phyloP scores from a whole-genome alignment of 1,284 basidiomycete genomes.

The Ustilago xerochloae region DNA sequence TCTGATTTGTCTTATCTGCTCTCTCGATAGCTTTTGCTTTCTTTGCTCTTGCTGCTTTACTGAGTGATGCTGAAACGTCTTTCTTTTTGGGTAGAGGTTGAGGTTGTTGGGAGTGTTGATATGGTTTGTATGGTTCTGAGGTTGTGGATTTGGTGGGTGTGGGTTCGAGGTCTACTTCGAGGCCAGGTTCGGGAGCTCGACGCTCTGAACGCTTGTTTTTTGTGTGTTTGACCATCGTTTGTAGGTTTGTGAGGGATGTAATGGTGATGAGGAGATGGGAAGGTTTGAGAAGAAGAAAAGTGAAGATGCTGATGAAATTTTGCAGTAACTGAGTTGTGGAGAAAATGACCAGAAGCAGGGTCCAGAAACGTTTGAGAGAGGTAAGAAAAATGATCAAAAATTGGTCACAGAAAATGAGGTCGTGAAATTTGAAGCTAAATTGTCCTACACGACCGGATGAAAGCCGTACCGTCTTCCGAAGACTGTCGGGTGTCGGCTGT shows the following conservation, averaged over 20 bases:
- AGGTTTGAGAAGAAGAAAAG: neutral
- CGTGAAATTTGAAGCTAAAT: too few species aligned
- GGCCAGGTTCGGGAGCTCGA: constrained; percentile 31
- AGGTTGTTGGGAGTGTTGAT: constrained; percentile 27
- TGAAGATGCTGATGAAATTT: neutral
- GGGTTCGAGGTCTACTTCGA: constrained; percentile 30
- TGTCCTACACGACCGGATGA: too few species aligned
- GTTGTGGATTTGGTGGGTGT: neutral
- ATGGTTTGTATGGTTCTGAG: constrained; percentile 25
- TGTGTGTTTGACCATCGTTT: constrained; percentile 39
- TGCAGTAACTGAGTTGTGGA: neutral
- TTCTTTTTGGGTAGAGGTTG: constrained; percentile 8
- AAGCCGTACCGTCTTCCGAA: too few species aligned
- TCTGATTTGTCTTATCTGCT: constrained; percentile 46
- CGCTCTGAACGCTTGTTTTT: constrained; percentile 37
- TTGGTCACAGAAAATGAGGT: neutral
- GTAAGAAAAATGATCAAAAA: neutral
- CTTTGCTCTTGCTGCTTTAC: constrained; percentile 35
- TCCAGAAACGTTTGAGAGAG: neutral
- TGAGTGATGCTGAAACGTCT: neutral
- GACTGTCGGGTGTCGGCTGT: too few species aligned
- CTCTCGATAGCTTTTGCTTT: constrained; percentile 42
- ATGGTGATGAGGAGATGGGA: neutral
- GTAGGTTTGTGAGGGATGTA: too few species aligned
- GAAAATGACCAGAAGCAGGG: constrained; percentile 1